Evolutionary conservation across 352 stramenopile genomes (phyloP), one percentile per base, ranked within the genome.

Genomic region (Phytophthora kernoviae): DNA sequence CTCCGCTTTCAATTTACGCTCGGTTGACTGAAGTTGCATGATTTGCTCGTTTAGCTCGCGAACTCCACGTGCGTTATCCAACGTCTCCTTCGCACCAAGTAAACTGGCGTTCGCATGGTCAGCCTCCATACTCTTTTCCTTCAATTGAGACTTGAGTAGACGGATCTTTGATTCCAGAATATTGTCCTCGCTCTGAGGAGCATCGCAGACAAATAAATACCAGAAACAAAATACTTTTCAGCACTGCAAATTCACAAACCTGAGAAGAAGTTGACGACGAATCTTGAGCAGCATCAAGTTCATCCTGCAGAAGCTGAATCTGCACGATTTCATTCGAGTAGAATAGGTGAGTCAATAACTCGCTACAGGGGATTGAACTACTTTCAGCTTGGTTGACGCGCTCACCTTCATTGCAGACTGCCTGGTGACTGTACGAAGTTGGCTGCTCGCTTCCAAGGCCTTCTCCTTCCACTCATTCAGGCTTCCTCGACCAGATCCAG

Each of bases 401-500:
- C 56, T 24, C 40, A 92, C 80, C 68, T 88, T 83, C 50, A 90
- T 55, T 5, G 78, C 70, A 10, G 77, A 79, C 63, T 87, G 70
- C 9, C 72, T 62, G 33, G 61, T 73, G 17, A 70, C 44, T 1
- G 68, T 58, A 4, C 77, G 77, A 17, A 90, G 48, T 46, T 91
- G 64, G 24, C 61, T 84, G 22, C 46, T 70, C 14, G 62, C 62
- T 40, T 93, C 86, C 10, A 91, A 41, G 2, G 81, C 81, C 41
- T 89, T 82, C 40, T 91, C 83, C 36, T 82, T 84, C 80, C 83
- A 92, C 50, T 91, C 80, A 34, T 73, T 75, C 48, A 93, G 60
- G 33, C 73, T 84, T 11, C 64, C 45, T 91, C 79, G 0, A 91
- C 76, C 46, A 92, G 79, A 32, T 78, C 62, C 34, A 94, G 42